Base-by-base conservation (phyloP, 2,329 filamentous ascomycete genomes). In the Emericellopsis cladophorae region DNA sequence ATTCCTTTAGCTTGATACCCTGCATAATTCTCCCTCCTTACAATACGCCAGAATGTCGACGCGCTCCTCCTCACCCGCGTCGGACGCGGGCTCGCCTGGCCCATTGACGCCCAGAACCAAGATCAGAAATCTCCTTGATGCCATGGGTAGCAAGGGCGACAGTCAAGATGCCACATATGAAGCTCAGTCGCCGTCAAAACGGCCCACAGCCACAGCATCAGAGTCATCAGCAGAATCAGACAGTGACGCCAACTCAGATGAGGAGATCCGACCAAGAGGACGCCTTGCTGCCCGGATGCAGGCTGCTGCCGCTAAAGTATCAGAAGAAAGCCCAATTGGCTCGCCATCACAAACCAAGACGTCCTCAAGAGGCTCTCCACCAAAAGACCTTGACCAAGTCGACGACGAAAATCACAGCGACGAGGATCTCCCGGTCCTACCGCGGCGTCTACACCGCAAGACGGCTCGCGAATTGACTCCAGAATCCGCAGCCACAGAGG, bases 221-320 rank as follows among this genome's bases (percentile, higher is more conserved):
- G 18, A 40, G 56, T 1, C 64, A 70, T 4, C 26, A 9, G 12
- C 26, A 29, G 26, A 29, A 29, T 29, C 26, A 29, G 58, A 61
- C 1, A 66, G 70, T n/a, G 67, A 70, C 11, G 61, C 72, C 37
- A 58, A 59, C 22, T 56, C 56, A 4, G 58, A 61, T 18, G 49
- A 55, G 31, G 51, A 55, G 5, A 43, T 70, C 3, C 64, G 66
- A 36, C 81, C 81, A 1, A 70, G 72, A 41, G 80, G 81, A 21
- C 72, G 74, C 40, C 65, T 85, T 48, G 80, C 80, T 11, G 70
- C 80, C 14, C 68, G 76, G 40, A 77, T 87, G 70, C 69, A 73
- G 45, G 69, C 55, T 34, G 49, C 45, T 26, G 42, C 45, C 18
- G 37, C 47, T 31, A 54, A 49, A 8, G 48, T 49, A 10, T 45